phyloP scores from a whole-genome alignment of 2,329 filamentous ascomycete genomes.

The Exophiala dermatitidis region DNA sequence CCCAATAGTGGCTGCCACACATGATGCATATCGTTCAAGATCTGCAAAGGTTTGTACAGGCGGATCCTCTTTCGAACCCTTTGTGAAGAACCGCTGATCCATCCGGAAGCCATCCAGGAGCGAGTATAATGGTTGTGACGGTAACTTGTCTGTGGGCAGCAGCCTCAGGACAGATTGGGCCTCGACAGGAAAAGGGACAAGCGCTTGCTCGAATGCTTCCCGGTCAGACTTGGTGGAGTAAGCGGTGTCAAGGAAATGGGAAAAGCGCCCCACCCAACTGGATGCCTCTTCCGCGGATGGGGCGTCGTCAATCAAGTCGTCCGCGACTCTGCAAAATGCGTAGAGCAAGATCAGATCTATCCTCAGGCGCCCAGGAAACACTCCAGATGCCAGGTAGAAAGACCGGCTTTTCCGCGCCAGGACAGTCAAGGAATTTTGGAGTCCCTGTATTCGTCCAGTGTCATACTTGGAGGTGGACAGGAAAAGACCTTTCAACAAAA shows the following conservation, averaged over 20 bases:
- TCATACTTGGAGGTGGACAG: constrained; percentile 48
- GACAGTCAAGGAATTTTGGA: constrained; percentile 53
- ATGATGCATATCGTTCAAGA: constrained; percentile 56
- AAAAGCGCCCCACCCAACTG: constrained; percentile 53
- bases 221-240: constrained; percentile 40
- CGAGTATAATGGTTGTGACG: constrained; percentile 54
- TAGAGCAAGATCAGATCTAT: constrained; percentile 64
- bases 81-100: constrained; percentile 51
- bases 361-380: constrained; percentile 60
- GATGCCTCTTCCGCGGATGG: constrained; percentile 46
- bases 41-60: constrained; percentile 55
- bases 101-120: constrained; percentile 63
- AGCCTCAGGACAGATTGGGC: constrained; percentile 51
- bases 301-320: constrained; percentile 65
- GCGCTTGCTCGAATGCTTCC: constrained; percentile 26
- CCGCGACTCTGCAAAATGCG: constrained; percentile 65
- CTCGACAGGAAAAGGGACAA: constrained; percentile 45
- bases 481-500: constrained; percentile 49
- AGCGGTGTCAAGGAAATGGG: constrained; percentile 46
- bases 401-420: constrained; percentile 61
- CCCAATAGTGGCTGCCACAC: constrained; percentile 66
- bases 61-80: constrained; percentile 31
- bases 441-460: constrained; percentile 49
- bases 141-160: constrained; percentile 52
- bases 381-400: constrained; percentile 64